phyloP scores from a whole-genome alignment of 768 basidiomycete species.

The Tricholoma hemisulphureum region DNA sequence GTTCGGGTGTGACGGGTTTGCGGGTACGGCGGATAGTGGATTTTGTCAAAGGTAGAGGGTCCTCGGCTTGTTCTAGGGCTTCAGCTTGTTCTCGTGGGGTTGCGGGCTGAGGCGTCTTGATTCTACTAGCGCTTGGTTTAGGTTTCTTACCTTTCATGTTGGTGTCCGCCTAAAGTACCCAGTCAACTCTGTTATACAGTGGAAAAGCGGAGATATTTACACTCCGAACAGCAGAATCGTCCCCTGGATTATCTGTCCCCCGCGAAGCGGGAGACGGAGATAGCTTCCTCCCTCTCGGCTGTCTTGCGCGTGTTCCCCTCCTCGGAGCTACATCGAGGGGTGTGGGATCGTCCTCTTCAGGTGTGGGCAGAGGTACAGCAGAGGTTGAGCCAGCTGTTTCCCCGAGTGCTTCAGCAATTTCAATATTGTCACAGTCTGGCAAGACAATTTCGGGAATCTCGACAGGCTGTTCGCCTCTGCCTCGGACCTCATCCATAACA shows the following conservation, averaged over 20 bases:
- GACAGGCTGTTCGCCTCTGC: constrained; percentile 8
- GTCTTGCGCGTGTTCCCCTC: constrained; percentile 10
- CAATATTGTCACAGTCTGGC: not conserved
- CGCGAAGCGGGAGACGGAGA: not conserved
- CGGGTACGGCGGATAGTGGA: constrained; percentile 23
- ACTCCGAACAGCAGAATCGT: not conserved
- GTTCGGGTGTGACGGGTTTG: constrained; percentile 12
- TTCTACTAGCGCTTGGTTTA: not conserved
- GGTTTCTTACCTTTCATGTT: not conserved
- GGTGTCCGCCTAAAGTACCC: not conserved
- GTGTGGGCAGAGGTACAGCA: not conserved
- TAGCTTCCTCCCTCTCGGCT: not conserved
- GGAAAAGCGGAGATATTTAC: not conserved
- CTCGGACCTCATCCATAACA: constrained; percentile 13
- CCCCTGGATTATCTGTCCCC: not conserved
- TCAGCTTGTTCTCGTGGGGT: not conserved
- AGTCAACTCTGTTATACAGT: not conserved
- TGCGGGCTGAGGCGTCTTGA: not conserved
- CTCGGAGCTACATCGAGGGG: not conserved
- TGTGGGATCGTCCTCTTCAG: not conserved
- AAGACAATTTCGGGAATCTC: not conserved
- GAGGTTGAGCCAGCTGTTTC: not conserved
- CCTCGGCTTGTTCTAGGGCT: not conserved
- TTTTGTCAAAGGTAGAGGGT: not conserved
- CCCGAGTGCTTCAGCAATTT: not conserved